Conservation (phyloP, 2,329 filamentous ascomycete species). For the Sporothrix variecibatus region DNA sequence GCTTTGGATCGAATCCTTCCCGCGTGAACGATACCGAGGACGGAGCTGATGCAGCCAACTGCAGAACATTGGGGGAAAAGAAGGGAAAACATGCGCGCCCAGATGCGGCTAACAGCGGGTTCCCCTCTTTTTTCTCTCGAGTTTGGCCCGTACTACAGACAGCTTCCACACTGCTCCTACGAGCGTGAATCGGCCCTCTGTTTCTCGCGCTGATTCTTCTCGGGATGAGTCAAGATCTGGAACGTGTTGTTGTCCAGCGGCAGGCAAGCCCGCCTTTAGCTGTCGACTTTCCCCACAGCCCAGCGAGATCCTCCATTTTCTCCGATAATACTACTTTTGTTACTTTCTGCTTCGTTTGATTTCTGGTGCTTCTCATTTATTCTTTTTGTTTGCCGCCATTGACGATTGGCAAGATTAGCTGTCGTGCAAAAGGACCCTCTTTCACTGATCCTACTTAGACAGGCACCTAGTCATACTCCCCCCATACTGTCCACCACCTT, state of each 20-base stretch:
- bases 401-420: neutral
- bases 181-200: neutral
- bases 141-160: no score
- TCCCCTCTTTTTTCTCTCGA: neutral
- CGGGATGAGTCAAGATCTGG: neutral
- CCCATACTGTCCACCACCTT: neutral
- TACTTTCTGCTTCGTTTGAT: neutral
- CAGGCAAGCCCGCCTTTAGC: neutral
- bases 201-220: neutral
- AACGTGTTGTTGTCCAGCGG: neutral
- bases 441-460: neutral
- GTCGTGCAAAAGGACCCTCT: neutral
- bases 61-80: neutral
- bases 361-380: neutral
- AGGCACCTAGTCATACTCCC: neutral
- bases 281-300: neutral
- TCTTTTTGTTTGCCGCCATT: neutral
- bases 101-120: slow-evolving; percentile 12
- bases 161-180: neutral
- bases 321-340: neutral
- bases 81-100: neutral
- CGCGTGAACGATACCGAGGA: neutral
- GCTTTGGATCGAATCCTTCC: neutral
- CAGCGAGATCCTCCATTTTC: neutral
- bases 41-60: neutral